Percentiles rank a stretch among this genome's conserved stretches.
phyloP scores from a whole-genome alignment of 306 rosid species.

The Fagus sylvatica region DNA sequence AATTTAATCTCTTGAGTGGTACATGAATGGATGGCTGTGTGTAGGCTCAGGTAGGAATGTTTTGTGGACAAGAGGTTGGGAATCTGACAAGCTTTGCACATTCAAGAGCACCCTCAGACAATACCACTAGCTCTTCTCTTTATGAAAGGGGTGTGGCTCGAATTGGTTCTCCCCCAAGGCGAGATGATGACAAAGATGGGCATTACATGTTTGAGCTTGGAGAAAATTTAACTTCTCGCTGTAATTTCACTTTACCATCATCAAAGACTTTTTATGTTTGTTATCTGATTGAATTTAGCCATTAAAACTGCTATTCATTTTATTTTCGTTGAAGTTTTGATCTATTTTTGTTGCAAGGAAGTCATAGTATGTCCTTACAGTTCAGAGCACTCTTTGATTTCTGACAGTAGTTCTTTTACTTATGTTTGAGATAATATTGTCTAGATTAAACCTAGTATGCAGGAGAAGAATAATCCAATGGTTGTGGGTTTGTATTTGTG shows the following conservation, averaged over 20 bases:
- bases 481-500: no score
- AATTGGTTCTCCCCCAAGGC: conserved; percentile 95
- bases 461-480: no score
- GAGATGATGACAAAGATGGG: conserved; percentile 99
- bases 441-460: no score
- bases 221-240: conserved; percentile 98
- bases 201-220: conserved; percentile 98
- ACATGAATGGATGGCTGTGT: conserved; percentile 88
- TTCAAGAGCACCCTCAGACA: conserved; percentile 70
- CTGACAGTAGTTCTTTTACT: neutral
- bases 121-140: conserved; percentile 56
- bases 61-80: conserved; percentile 95
- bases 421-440: no score
- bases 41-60: conserved; percentile 99
- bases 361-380: neutral
- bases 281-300: neutral
- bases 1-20: conserved; percentile 49
- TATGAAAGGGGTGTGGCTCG: conserved; percentile 78
- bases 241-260: conserved; percentile 82
- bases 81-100: conserved; percentile 81
- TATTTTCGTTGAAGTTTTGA: neutral
- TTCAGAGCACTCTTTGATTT: neutral
- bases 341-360: neutral
- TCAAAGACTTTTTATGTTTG: conserved; percentile 31
- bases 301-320: neutral